Evolutionary conservation across 1,139 yeast species (phyloP).

Genomic region (Blastobotrys malaysiensis): DNA sequence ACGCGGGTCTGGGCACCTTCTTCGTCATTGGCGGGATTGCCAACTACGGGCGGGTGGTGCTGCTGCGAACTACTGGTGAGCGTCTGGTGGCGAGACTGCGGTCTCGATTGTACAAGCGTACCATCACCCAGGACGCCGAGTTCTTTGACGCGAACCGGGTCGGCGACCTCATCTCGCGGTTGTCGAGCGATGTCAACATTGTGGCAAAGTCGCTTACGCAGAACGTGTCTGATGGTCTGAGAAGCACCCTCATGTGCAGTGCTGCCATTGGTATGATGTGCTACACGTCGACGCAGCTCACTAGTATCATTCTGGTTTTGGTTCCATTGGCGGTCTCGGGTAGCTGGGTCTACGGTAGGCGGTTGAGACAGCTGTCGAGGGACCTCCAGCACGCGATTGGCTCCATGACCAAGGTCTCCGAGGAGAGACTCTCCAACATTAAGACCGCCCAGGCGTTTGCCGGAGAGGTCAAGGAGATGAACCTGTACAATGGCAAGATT

Average conservation of each 20-base stretch:
- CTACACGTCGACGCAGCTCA: conserved; percentile 71
- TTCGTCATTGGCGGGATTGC: conserved; percentile 68
- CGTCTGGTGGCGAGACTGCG: conserved; percentile 78
- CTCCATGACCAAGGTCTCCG: conserved; percentile 79
- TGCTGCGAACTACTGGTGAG: conserved; percentile 77
- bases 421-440: conserved; percentile 82
- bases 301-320: conserved; percentile 66
- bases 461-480: conserved; percentile 65
- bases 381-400: conserved; percentile 84
- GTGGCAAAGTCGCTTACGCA: conserved; percentile 85
- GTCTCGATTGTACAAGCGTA: conserved; percentile 66
- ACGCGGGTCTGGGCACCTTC: conserved; percentile 46
- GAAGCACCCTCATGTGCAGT: conserved; percentile 55
- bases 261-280: conserved; percentile 93
- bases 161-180: conserved; percentile 85
- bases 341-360: conserved; percentile 72
- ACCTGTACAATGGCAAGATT: conserved; percentile 61
- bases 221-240: conserved; percentile 84
- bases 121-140: conserved; percentile 82
- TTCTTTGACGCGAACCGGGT: conserved; percentile 90
- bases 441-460: conserved; percentile 86
- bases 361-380: conserved; percentile 68
- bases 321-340: conserved; percentile 79
- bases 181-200: conserved; percentile 85
- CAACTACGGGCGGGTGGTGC: conserved; percentile 72